Base-by-base conservation (phyloP, 225 moss, liverwort and hornwort species). In the Marchantia paleacea region DNA sequence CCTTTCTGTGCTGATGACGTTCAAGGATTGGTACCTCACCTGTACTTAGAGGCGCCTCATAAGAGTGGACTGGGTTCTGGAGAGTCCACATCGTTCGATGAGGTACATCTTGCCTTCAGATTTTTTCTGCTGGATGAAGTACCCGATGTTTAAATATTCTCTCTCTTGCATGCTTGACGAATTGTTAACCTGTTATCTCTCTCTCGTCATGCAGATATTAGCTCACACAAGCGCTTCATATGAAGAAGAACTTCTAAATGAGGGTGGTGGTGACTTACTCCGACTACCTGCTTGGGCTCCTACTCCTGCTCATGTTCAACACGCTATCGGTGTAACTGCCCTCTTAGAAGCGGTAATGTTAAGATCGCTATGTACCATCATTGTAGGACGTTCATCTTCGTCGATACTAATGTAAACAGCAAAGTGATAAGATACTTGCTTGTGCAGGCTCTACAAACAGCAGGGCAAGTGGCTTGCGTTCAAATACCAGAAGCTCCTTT, bases 281-380 rank as follows among this genome's bases (percentile, higher is more conserved):
- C 87, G 90, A 18, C 79, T 85, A 54, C 83, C 93, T 16, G 83
- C 91, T 31, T 85, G 89, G 69, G 86, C 89, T 67, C 86, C 89
- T 75, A 86, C 87, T 72, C 90, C 91, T 26, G 78, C 85, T 53
- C 88, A 89, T 60, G 84, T 81, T 11, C 84, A 91, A 50, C 94
- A 90, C 84, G 96, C 94, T 49, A 92, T 93, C 73, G 90, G 97
- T 10, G 97, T 94, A 48, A 88, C 89, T 63, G 93, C 94, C 77
- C 91, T 97, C 10, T 77, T 97, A 63, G 92, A 94, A 89, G 86
- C 82, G 89, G 93, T 93, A 83, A 86, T 12, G 24, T 57, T 54
- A 13, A 72, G 52, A 75, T 51, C 2, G 29, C 20, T 53, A 31
- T 24, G 15, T 19, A 22, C 39, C 15, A 0, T 5, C 53, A 31